A percentile compares a stretch with the other conserved stretches of the same genome.
Conservation (phyloP, 1,284 basidiomycete genomes). For the Ustilago crameri region DNA sequence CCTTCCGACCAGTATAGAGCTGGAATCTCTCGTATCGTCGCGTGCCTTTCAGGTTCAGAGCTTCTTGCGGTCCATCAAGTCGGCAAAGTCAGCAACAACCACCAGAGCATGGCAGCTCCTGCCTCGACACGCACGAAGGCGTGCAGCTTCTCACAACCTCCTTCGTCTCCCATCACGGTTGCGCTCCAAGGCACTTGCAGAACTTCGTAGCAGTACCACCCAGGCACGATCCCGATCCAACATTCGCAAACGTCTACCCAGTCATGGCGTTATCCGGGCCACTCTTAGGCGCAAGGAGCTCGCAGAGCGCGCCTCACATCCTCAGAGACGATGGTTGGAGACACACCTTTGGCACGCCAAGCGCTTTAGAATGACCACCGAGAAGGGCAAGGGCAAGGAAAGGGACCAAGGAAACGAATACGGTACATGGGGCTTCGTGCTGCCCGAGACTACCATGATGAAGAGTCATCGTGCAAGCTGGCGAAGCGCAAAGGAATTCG, state of each 20-base stretch:
- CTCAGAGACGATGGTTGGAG: constrained; percentile 61
- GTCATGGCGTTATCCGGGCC: constrained; percentile 46
- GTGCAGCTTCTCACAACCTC: constrained; percentile 66
- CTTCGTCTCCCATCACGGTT: constrained; percentile 61
- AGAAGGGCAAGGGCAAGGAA: constrained; percentile 55
- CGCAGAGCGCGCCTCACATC: constrained; percentile 42
- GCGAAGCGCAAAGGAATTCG: constrained; percentile 41
- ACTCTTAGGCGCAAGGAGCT: constrained; percentile 46
- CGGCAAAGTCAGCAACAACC: constrained; percentile 47
- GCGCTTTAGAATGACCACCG: constrained; percentile 63
- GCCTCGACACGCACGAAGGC: constrained; percentile 58
- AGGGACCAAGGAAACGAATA: constrained; percentile 34
- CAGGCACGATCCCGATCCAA: constrained; percentile 48
- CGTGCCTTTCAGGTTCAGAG: constrained; percentile 52
- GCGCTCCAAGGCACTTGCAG: constrained; percentile 57
- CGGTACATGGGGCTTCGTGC: constrained; percentile 54
- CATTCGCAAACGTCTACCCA: constrained; percentile 48
- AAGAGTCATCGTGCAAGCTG: constrained; percentile 60
- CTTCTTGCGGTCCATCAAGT: constrained; percentile 45
- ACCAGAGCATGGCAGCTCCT: constrained; percentile 67
- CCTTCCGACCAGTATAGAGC: constrained; percentile 45
- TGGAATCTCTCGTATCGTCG: constrained; percentile 39
- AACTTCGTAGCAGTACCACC: constrained; percentile 63
- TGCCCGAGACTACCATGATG: constrained; percentile 62
- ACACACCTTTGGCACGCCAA: constrained; percentile 68